Evolutionary conservation across 1,284 basidiomycete species (phyloP).

Genomic region (Gomphus sp.): DNA sequence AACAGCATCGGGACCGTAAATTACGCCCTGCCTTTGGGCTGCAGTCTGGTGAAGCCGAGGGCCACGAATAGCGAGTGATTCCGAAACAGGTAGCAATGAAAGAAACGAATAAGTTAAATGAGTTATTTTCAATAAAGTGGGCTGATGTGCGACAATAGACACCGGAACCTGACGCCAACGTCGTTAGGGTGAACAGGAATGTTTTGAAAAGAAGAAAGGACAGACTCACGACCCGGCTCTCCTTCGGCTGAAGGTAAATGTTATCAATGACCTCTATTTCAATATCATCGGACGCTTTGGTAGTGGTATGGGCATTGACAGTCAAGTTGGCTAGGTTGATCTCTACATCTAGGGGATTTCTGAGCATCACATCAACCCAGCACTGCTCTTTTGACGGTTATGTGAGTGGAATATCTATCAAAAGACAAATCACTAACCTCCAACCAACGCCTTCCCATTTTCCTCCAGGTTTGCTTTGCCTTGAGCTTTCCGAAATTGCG

Average conservation of each 20-base stretch:
- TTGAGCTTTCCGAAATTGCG: conserved; percentile 43
- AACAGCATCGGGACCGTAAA: conserved; percentile 55
- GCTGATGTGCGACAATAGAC: conserved; percentile 39
- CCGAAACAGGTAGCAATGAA: conserved; percentile 48
- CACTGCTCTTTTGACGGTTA: conserved; percentile 46
- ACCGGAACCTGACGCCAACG: conserved; percentile 46
- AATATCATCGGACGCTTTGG: conserved; percentile 28
- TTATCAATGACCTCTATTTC: conserved; percentile 52
- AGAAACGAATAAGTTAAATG: conserved; percentile 58
- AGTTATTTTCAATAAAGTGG: conserved; percentile 45
- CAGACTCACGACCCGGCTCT: conserved; percentile 44
- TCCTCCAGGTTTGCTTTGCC: conserved; percentile 44
- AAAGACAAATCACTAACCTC: conserved; percentile 35
- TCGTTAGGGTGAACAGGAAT: conserved; percentile 1
- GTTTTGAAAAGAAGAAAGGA: conserved; percentile 8
- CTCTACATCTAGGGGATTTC: conserved; percentile 64
- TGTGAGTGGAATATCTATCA: not conserved
- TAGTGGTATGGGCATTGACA: conserved; percentile 36
- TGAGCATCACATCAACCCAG: conserved; percentile 61
- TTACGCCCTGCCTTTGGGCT: conserved; percentile 51
- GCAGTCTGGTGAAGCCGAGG: conserved; percentile 59
- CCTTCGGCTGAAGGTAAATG: conserved; percentile 45
- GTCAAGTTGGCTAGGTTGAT: conserved; percentile 55
- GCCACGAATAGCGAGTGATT: conserved; percentile 56
- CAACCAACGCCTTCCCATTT: conserved; percentile 48